Evolutionary conservation across 371 early-diverging fungal genomes (phyloP).

Genomic region (Syncephalastrum racemosum): DNA sequence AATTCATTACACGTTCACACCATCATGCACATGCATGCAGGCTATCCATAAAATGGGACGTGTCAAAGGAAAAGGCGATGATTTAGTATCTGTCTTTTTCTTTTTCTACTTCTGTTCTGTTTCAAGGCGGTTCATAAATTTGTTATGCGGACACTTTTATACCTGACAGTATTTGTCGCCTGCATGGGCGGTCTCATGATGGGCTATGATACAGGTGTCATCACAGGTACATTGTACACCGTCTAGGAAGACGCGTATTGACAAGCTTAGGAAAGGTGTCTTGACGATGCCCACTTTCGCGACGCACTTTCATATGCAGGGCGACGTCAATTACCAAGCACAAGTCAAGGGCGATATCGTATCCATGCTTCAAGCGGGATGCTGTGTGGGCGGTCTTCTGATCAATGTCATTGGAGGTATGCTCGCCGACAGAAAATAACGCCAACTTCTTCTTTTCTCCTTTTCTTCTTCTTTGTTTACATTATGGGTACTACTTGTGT

Average conservation of each 20-base stretch:
- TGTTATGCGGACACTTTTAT: conserved; percentile 29
- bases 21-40: no score
- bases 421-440: background rate
- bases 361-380: conserved; percentile 43
- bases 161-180: conserved; percentile 37
- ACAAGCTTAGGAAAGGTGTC: conserved; percentile 19
- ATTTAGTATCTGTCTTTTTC: no score
- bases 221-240: conserved; percentile 11
- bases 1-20: no score
- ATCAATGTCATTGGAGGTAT: conserved; percentile 45
- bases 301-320: conserved; percentile 30
- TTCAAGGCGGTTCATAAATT: background rate
- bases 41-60: no score
- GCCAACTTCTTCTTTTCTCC: background rate
- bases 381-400: conserved; percentile 41
- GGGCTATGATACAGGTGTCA: conserved; percentile 48
- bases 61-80: no score
- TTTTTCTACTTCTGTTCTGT: background rate
- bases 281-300: conserved; percentile 47
- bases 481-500: no score
- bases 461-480: background rate
- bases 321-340: conserved; percentile 23
- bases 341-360: conserved; percentile 44
- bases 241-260: background rate
- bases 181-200: conserved; percentile 50